phyloP scores from a whole-genome alignment of 257 asterid genomes.

The Nicotiana attenuata region DNA sequence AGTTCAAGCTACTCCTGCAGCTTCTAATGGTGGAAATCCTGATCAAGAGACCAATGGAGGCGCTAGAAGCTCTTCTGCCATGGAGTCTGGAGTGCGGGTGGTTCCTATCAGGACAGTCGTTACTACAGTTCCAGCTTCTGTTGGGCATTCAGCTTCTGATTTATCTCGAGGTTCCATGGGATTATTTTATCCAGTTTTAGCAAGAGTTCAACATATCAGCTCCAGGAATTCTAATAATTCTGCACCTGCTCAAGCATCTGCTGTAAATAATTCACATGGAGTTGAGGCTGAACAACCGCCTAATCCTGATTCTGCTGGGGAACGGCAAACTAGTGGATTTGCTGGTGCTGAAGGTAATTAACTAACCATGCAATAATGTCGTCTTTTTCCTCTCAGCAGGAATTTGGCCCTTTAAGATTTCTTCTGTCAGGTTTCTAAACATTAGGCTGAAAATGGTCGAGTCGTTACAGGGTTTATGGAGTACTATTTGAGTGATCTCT shows the following conservation, averaged over 20 bases:
- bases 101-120: slow-evolving; percentile 58
- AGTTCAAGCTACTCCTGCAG: slow-evolving; percentile 46
- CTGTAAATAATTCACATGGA: slow-evolving; percentile 30
- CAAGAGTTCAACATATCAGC: slow-evolving; percentile 59
- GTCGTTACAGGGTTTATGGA: background rate
- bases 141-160: slow-evolving; percentile 41
- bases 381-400: background rate
- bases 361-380: background rate
- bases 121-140: slow-evolving; percentile 54
- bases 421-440: background rate
- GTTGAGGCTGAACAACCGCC: slow-evolving; percentile 28
- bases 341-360: slow-evolving; percentile 38
- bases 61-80: slow-evolving; percentile 32
- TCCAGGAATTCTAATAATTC: slow-evolving; percentile 34
- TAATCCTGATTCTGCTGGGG: slow-evolving; percentile 33
- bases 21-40: slow-evolving; percentile 34
- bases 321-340: slow-evolving; percentile 30
- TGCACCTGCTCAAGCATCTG: slow-evolving; percentile 45
- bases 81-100: slow-evolving; percentile 51
- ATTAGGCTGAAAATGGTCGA: background rate
- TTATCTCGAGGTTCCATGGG: slow-evolving; percentile 68
- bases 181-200: slow-evolving; percentile 66
- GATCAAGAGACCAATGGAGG: slow-evolving; percentile 39
- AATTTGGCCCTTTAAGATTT: background rate
- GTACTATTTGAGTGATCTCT: background rate